Percentiles rank a stretch among this genome's conserved stretches.
phyloP scores from a whole-genome alignment of 768 basidiomycete species.

The Lactarius sanguifluus region DNA sequence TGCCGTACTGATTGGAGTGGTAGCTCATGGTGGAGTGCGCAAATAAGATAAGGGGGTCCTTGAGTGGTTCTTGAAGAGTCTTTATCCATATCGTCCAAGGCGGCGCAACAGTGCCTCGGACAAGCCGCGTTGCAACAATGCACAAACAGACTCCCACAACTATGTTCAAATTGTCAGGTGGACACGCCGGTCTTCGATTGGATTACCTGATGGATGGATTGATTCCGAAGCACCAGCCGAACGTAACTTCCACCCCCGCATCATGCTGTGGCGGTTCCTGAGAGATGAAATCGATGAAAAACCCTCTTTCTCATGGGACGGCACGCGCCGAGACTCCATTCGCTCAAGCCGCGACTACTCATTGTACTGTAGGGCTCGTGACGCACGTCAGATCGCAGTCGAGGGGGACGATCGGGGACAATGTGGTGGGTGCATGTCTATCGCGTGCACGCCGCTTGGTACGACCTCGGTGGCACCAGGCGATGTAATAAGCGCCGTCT shows the following conservation, averaged over 20 bases:
- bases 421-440: neutral
- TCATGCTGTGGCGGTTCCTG: neutral
- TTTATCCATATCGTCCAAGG: constrained; percentile 10
- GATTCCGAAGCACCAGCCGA: constrained; percentile 3
- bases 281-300: neutral
- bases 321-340: neutral
- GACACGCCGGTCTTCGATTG: neutral
- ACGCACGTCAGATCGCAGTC: neutral
- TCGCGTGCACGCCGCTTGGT: neutral
- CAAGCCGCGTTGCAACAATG: neutral
- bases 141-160: constrained; percentile 16
- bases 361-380: too few species aligned
- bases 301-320: neutral
- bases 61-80: neutral
- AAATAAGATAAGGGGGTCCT: neutral
- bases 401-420: neutral
- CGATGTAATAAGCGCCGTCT: neutral
- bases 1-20: neutral
- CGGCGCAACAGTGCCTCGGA: constrained; percentile 1
- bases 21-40: neutral
- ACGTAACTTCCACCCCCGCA: neutral
- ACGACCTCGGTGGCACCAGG: neutral
- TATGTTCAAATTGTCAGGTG: constrained; percentile 1
- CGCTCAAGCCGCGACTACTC: neutral
- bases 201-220: constrained; percentile 13